phyloP scores from a whole-genome alignment of 129 eudicot species.

The Flaveria bidentis region DNA sequence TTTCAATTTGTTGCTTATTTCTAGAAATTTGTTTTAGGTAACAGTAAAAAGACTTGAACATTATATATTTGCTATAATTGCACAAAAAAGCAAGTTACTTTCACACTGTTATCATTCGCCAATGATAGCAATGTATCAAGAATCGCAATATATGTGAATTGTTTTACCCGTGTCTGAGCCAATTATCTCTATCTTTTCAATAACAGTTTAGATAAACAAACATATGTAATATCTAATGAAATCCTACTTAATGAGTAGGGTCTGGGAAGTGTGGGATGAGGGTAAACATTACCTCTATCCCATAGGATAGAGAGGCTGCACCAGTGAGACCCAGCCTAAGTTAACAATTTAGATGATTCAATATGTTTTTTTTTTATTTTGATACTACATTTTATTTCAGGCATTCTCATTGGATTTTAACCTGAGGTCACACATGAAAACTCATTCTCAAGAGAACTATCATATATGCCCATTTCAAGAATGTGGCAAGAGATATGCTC shows the following conservation, averaged over 20 bases:
- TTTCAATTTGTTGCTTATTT: neutral
- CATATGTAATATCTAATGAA: no score
- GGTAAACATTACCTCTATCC: no score
- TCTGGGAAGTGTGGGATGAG: no score
- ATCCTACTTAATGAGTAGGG: no score
- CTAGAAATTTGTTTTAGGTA: neutral
- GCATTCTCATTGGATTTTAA: constrained; percentile 97
- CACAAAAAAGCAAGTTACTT: neutral
- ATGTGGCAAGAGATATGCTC: constrained; percentile 96
- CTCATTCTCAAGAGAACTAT: constrained; percentile 96
- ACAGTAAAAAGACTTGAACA: neutral
- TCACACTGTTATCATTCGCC: neutral
- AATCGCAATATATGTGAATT: neutral
- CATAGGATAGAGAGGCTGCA: no score
- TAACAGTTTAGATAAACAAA: no score
- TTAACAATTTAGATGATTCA: no score
- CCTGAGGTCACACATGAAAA: constrained; percentile 90
- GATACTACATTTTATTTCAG: constrained; percentile 43
- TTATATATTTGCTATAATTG: neutral
- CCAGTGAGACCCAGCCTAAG: no score
- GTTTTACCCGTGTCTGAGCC: neutral
- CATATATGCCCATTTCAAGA: constrained; percentile 90
- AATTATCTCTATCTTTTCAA: neutral
- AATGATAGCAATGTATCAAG: neutral
- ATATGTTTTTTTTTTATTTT: neutral